Evolutionary conservation across 192 early-diverging fungal genomes (phyloP).

Genomic region (Coemansia sp.): DNA sequence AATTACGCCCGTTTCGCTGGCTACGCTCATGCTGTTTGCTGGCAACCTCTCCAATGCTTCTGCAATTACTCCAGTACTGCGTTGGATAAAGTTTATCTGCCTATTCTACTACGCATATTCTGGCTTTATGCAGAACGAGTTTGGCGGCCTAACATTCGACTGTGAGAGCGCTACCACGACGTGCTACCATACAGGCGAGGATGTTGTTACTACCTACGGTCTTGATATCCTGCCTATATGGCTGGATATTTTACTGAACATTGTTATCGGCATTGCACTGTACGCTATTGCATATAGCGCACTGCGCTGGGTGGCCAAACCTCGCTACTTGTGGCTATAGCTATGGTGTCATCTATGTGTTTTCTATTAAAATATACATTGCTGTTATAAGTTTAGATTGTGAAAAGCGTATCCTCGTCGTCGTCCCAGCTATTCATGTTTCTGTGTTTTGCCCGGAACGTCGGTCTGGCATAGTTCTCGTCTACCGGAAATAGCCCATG

Average conservation of each 20-base stretch:
- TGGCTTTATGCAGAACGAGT: conserved; percentile 15
- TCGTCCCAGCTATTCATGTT: no score
- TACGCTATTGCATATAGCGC: conserved; percentile 20
- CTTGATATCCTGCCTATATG: conserved; percentile 25
- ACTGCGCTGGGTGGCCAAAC: conserved; percentile 23
- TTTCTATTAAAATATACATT: no score
- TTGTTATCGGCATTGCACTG: conserved; percentile 20
- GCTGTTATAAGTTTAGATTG: no score
- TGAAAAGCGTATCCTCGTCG: no score
- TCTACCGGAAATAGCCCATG: no score
- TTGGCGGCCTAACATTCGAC: conserved; percentile 34
- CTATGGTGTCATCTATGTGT: no score
- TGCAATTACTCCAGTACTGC: conserved; percentile 42
- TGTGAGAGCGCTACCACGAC: conserved; percentile 1
- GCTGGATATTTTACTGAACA: conserved; percentile 20
- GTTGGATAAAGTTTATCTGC: conserved; percentile 49
- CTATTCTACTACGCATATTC: conserved; percentile 37
- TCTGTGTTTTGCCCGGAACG: no score
- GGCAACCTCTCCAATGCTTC: conserved; percentile 42
- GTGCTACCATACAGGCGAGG: conserved; percentile 28
- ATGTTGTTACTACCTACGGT: conserved; percentile 28
- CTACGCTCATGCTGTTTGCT: conserved; percentile 33
- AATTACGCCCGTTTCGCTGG: conserved; percentile 22
- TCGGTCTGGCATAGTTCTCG: no score
- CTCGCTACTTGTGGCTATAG: no score